Evolutionary conservation across 345 rosid genomes (phyloP).

Genomic region (Geranium rotundifolium): DNA sequence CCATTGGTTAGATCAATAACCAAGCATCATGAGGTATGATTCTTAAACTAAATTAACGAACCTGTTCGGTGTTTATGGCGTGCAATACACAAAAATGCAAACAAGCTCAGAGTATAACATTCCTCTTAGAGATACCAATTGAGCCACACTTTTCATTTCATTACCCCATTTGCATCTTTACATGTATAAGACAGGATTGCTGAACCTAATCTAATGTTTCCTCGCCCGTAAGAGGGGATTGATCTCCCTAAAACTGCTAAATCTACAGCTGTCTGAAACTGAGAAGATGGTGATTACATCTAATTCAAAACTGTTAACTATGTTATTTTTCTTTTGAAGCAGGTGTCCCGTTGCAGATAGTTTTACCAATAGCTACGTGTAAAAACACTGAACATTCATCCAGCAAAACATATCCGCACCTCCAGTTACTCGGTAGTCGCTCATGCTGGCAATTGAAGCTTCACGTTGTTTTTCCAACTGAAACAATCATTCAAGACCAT

Average conservation of each 20-base stretch:
- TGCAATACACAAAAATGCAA: too few relatives aligned
- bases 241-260: background rate
- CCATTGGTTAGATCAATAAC: too few relatives aligned
- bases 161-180: background rate
- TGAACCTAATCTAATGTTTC: background rate
- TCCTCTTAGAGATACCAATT: too few relatives aligned
- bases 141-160: background rate
- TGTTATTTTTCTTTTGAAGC: background rate
- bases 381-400: too few relatives aligned
- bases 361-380: background rate
- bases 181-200: background rate
- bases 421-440: background rate
- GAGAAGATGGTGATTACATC: background rate
- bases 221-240: background rate
- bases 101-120: too few relatives aligned
- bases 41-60: too few relatives aligned
- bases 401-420: background rate
- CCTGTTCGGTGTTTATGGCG: too few relatives aligned
- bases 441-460: constrained; percentile 91
- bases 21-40: too few relatives aligned
- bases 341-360: background rate
- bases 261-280: background rate
- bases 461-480: constrained; percentile 92
- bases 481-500: background rate
- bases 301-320: background rate